Conservation (phyloP, 768 basidiomycete genomes). For the Russula sp. region DNA sequence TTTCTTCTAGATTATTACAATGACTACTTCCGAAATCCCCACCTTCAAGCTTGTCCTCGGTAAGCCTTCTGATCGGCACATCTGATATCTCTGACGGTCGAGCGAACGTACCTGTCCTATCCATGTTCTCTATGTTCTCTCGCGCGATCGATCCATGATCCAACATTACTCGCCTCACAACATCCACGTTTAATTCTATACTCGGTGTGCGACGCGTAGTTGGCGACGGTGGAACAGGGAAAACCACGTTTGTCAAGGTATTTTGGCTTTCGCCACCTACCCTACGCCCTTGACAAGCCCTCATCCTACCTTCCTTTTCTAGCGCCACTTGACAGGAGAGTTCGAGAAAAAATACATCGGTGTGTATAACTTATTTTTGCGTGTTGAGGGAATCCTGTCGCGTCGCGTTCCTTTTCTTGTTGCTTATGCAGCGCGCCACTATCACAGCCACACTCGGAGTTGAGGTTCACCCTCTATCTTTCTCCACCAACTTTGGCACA, state of each 20-base stretch:
- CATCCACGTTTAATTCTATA: slow-evolving; percentile 28
- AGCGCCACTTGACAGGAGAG: slow-evolving; percentile 99
- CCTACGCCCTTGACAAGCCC: slow-evolving; percentile 44
- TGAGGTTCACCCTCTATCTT: slow-evolving; percentile 94
- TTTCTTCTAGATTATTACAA: slow-evolving; percentile 37
- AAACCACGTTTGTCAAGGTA: slow-evolving; percentile 98
- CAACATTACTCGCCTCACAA: slow-evolving; percentile 24
- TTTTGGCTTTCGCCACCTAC: slow-evolving; percentile 30
- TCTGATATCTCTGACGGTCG: slow-evolving; percentile 27
- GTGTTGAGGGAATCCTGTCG: slow-evolving; percentile 8
- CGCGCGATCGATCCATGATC: slow-evolving; percentile 53
- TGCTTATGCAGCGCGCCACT: slow-evolving; percentile 24
- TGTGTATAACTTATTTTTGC: slow-evolving; percentile 41
- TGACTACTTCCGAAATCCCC: slow-evolving; percentile 56
- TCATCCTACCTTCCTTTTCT: slow-evolving; percentile 46
- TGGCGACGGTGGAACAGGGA: slow-evolving; percentile 95
- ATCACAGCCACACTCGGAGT: slow-evolving; percentile 93
- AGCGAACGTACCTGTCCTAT: slow-evolving; percentile 11
- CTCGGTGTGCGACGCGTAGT: slow-evolving; percentile 47
- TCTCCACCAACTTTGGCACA: slow-evolving; percentile 97
- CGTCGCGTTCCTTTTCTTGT: slow-evolving; percentile 8
- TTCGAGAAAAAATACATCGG: slow-evolving; percentile 99
- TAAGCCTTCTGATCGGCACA: slow-evolving; percentile 43
- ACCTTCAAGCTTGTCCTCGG: slow-evolving; percentile 99
- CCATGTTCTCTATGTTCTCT: slow-evolving; percentile 39